Evolutionary conservation across 148 eudicot genomes (phyloP).

Genomic region (Rhododendron vialii): DNA sequence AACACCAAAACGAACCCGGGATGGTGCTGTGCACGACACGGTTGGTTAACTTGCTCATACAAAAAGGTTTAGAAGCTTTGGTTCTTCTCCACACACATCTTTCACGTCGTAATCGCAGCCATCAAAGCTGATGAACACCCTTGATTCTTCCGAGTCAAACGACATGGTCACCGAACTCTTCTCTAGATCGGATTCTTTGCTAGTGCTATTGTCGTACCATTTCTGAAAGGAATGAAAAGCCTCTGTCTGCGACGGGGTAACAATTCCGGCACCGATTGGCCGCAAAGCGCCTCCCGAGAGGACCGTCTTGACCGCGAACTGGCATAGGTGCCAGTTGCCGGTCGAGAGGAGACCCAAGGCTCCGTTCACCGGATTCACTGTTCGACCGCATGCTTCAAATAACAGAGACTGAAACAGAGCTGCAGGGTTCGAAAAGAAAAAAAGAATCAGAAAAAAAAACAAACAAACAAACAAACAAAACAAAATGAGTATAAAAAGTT

Average conservation of each 20-base stretch:
- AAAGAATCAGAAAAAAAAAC: not conserved
- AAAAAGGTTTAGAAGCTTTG: not conserved
- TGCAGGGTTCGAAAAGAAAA: not conserved
- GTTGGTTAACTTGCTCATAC: not conserved
- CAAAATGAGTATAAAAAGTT: too few species aligned
- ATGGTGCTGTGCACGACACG: too few species aligned
- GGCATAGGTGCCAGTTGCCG: slow-evolving; percentile 50
- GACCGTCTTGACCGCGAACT: slow-evolving; percentile 43
- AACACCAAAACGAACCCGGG: not conserved
- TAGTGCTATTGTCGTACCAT: not conserved
- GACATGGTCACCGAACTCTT: not conserved
- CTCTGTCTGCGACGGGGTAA: not conserved
- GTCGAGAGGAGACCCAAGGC: slow-evolving; percentile 47
- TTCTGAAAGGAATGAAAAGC: not conserved
- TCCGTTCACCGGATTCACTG: slow-evolving; percentile 48
- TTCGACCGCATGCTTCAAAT: slow-evolving; percentile 51
- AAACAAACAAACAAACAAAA: too few species aligned
- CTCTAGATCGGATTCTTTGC: not conserved
- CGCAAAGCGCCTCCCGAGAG: slow-evolving; percentile 35
- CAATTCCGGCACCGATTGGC: slow-evolving; percentile 15
- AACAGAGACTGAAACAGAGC: slow-evolving; percentile 50
- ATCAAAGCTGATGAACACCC: not conserved
- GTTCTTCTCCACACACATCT: not conserved
- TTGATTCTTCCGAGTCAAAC: not conserved
- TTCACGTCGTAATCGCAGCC: not conserved